A percentile compares a stretch with the other conserved stretches of the same genome.
phyloP scores from a whole-genome alignment of 352 stramenopile species.

The Phytophthora palmivora region DNA sequence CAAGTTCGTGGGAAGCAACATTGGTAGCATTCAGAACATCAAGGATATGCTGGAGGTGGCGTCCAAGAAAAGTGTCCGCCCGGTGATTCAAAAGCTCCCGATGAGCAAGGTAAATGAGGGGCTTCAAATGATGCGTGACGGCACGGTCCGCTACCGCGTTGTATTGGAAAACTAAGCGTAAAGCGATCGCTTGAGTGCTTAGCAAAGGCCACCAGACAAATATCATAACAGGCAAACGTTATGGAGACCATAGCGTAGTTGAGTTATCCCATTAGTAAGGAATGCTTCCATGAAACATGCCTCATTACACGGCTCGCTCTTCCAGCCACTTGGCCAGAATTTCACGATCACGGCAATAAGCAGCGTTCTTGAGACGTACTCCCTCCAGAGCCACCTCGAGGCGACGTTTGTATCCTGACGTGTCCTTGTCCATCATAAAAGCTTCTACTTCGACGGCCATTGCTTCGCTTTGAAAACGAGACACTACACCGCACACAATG shows the following conservation, averaged over 20 bases:
- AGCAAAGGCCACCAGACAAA: background rate
- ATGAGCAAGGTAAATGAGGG: conserved; percentile 53
- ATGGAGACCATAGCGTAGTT: background rate
- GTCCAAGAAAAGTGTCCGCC: conserved; percentile 59
- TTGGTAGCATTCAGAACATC: conserved; percentile 54
- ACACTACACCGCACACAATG: conserved; percentile 50
- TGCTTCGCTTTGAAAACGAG: conserved; percentile 53
- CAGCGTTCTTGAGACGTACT: conserved; percentile 63
- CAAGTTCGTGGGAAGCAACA: conserved; percentile 58
- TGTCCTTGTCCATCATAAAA: conserved; percentile 67
- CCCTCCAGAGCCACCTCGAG: conserved; percentile 65
- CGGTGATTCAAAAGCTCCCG: conserved; percentile 54
- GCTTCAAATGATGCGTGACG: conserved; percentile 46
- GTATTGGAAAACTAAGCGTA: conserved; percentile 17
- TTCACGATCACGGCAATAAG: conserved; percentile 60
- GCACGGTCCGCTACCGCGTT: conserved; percentile 43
- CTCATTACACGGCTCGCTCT: conserved; percentile 30
- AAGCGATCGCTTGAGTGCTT: too few relatives aligned
- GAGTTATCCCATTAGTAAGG: background rate
- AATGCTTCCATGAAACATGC: background rate
- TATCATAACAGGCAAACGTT: background rate
- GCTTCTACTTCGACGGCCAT: conserved; percentile 61
- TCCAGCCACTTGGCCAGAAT: conserved; percentile 65
- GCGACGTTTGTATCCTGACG: conserved; percentile 57
- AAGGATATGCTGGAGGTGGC: conserved; percentile 9